Percentiles rank a stretch among this genome's conserved stretches.
Evolutionary conservation across 371 early-diverging fungal species (phyloP).

Genomic region (Blastocladiella emersonii): DNA sequence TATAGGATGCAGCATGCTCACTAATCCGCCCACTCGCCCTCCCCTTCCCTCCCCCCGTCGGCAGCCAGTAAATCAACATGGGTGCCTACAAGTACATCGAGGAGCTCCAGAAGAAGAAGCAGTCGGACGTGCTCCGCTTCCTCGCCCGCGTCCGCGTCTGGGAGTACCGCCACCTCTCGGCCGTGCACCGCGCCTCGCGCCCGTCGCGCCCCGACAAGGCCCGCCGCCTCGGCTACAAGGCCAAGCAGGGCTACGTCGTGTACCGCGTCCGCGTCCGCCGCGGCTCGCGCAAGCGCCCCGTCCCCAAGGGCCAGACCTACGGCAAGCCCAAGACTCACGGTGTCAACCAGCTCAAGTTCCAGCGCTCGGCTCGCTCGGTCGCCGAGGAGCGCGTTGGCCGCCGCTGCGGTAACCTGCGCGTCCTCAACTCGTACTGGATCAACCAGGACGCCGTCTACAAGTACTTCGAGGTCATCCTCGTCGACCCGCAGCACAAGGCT

Average conservation of each 20-base stretch:
- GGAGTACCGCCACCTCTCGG: conserved; percentile 96
- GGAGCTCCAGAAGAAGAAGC: conserved; percentile 97
- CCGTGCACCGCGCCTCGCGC: conserved; percentile 93
- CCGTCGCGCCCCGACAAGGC: conserved; percentile 99
- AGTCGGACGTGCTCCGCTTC: conserved; percentile 97
- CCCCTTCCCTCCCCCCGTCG: too few relatives aligned
- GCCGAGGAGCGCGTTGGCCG: conserved; percentile 97
- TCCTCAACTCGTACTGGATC: conserved; percentile 98
- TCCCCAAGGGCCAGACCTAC: conserved; percentile 91
- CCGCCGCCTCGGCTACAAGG: conserved; percentile 97
- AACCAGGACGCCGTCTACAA: conserved; percentile 96
- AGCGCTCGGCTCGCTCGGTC: conserved; percentile 77
- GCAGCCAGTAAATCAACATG: conserved; percentile 11
- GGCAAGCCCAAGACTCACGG: conserved; percentile 98
- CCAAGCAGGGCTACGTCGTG: conserved; percentile 96
- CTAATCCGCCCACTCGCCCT: too few relatives aligned
- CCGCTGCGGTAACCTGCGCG: conserved; percentile 86
- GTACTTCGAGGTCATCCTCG: conserved; percentile 97
- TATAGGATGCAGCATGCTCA: too few relatives aligned
- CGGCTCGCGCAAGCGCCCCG: conserved; percentile 93
- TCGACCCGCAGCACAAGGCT: conserved; percentile 92
- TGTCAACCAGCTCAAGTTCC: conserved; percentile 93
- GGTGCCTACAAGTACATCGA: conserved; percentile 90
- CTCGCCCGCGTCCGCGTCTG: conserved; percentile 94
- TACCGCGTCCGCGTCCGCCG: conserved; percentile 97